Base-by-base conservation (phyloP, 116 monocot species). In the Phalaenopsis hybrid region DNA sequence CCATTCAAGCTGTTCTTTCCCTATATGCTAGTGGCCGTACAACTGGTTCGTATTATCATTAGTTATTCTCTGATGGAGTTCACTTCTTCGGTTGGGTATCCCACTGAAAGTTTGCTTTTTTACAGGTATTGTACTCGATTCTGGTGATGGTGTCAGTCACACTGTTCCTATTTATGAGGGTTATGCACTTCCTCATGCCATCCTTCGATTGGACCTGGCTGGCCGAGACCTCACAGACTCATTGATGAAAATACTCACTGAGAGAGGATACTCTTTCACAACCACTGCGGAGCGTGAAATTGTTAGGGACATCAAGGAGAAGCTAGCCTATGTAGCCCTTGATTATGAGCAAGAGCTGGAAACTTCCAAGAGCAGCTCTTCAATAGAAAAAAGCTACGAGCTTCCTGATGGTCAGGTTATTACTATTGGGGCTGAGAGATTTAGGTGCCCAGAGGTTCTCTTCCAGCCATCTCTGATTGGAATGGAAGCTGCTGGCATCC, bases 231-330 rank as follows among this genome's bases (percentile, higher is more conserved):
- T 87, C 63, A 87, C 87, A 17, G 87, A 83, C 44, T 31, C 81
- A 33, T 63, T 87, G 44, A 87, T 87, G 87, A 87, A 87, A 84
- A 87, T 87, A 74, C 83, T 87, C 5, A 87, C 87, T 0, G 87
- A 87, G 75, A 81, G 87, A 78, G 87, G 87, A 15, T 87, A 87
- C 18, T 78, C 79, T 20, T 87, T 87, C 74, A 87, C 87, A 4
- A 87, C 87, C 18, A 87, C 87, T 7, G 87, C 87, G 1, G 86
- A 86, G 16, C 86, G 86, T 55, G 86, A 86, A 86, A 86, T 86
- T 44, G 86, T 86, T 5, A 83, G 86, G 58, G 86, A 86, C 69
- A 83, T 83, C 5, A 86, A 86, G 74, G 86, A 86, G 80, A 86
- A 86, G 82, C 82, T 86, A 9, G 86, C 86, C 8, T 86, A 77